These are phyloP conservation scores for Penicillium sp. DNA, from an alignment of 2,329 filamentous ascomycete species.

Conservation along the genomic window DNA sequence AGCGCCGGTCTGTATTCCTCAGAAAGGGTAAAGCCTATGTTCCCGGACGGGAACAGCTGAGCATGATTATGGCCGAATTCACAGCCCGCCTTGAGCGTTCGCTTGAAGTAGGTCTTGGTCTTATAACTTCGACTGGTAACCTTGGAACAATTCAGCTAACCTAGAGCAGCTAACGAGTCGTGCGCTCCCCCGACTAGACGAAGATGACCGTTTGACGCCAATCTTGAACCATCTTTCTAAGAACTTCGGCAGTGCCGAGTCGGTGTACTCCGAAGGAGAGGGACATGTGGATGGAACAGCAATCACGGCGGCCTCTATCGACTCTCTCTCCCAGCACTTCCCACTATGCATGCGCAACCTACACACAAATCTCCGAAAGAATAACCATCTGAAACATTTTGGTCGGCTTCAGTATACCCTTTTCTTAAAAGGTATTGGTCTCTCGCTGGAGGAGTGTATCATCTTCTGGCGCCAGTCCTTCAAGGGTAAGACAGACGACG, in stretches of 20 bases:
- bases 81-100: conserved; percentile 76
- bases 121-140: neutral
- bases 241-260: conserved; percentile 91
- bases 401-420: conserved; percentile 93
- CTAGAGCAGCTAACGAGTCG: conserved; percentile 75
- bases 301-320: conserved; percentile 78
- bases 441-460: conserved; percentile 88
- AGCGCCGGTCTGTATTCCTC: conserved; percentile 75
- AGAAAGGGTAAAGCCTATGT: conserved; percentile 87
- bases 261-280: conserved; percentile 71
- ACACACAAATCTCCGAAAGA: conserved; percentile 81
- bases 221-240: conserved; percentile 85
- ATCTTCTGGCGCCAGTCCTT: conserved; percentile 90
- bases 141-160: conserved; percentile 9
- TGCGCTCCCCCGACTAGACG: conserved; percentile 86
- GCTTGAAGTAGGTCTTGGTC: conserved; percentile 68
- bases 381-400: conserved; percentile 90
- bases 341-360: conserved; percentile 93
- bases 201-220: conserved; percentile 86
- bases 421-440: conserved; percentile 93
- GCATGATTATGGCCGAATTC: conserved; percentile 89
- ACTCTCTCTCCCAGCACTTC: conserved; percentile 78
- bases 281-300: conserved; percentile 70
- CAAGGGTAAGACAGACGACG: conserved; percentile 85
- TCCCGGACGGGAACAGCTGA: conserved; percentile 81